A percentile compares a stretch with the other conserved stretches of the same genome.
Conservation (phyloP, 129 eudicot genomes). For the Silybum marianum region DNA sequence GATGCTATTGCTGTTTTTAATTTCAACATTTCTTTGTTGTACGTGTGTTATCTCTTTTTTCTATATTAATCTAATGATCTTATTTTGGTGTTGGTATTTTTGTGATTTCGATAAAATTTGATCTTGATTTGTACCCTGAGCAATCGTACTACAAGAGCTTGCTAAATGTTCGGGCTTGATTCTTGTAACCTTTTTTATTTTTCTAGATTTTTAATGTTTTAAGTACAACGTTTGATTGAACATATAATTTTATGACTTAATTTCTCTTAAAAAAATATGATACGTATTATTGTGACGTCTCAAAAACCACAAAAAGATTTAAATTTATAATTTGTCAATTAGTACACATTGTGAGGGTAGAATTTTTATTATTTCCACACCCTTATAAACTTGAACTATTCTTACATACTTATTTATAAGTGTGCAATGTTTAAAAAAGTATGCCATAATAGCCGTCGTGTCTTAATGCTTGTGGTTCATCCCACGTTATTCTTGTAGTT, state of each 20-base stretch:
- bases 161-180: not conserved
- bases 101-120: not conserved
- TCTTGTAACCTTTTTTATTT: not conserved
- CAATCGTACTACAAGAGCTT: no score
- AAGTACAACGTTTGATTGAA: not conserved
- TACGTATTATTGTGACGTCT: not conserved
- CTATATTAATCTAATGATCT: no score
- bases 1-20: not conserved
- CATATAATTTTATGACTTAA: no score
- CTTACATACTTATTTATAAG: not conserved
- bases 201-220: not conserved
- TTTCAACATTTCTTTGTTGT: not conserved
- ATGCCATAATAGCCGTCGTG: no score
- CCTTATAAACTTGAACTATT: no score
- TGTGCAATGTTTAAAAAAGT: no score
- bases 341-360: not conserved
- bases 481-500: no score
- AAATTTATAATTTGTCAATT: not conserved
- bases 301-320: no score
- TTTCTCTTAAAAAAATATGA: no score
- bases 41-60: not conserved
- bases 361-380: no score
- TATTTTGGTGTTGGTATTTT: no score
- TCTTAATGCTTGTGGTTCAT: no score
- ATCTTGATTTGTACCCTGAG: not conserved